Conservation (phyloP, 176 grass and related monocot species). For the Triticum dicoccoides region DNA sequence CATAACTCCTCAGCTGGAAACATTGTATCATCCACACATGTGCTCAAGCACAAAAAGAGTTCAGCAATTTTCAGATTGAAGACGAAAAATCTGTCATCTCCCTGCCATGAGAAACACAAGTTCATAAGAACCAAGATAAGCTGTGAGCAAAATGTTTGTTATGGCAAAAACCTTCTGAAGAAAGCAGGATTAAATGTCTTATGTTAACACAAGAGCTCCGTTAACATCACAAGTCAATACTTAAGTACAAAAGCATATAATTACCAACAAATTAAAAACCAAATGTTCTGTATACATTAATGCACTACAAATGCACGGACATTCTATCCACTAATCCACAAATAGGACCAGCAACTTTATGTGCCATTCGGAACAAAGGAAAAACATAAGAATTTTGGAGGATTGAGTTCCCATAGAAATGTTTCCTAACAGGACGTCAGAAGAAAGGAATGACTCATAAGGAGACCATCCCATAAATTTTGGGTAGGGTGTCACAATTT, state of each 20-base stretch:
- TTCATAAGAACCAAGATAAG: background rate
- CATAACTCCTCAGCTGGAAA: constrained; percentile 59
- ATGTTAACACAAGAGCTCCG: background rate
- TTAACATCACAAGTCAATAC: constrained; percentile 1
- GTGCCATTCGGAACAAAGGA: background rate
- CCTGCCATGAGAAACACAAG: constrained; percentile 48
- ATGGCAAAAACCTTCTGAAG: constrained; percentile 4
- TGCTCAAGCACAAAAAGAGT: constrained; percentile 57
- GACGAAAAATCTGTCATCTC: constrained; percentile 62
- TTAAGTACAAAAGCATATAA: background rate
- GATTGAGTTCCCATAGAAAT: background rate
- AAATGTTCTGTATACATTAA: background rate
- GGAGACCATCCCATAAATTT: background rate
- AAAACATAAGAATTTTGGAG: background rate
- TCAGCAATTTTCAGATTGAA: constrained; percentile 73
- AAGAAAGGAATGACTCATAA: background rate
- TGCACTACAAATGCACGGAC: background rate
- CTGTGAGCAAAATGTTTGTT: background rate
- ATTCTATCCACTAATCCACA: background rate
- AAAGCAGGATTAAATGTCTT: constrained; percentile 6
- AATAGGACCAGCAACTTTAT: background rate
- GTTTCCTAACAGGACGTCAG: background rate
- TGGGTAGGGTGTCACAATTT: background rate
- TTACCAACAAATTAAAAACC: background rate
- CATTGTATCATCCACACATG: constrained; percentile 38